Evolutionary conservation across 495 filamentous ascomycete species (phyloP).

Genomic region (Geoglossum glabrum): DNA sequence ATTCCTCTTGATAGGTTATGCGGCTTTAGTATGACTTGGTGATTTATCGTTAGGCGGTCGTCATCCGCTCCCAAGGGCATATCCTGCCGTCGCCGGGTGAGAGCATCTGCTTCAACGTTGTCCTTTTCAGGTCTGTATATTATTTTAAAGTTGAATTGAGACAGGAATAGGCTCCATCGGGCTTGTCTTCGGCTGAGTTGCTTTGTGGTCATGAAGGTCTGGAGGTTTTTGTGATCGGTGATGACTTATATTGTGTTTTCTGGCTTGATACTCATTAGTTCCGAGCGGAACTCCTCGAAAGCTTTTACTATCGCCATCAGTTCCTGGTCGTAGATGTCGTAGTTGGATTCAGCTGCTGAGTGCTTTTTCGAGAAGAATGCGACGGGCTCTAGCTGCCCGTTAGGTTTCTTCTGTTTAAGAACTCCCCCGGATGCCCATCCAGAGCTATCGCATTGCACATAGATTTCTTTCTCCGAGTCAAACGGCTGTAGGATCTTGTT

Average conservation of each 20-base stretch:
- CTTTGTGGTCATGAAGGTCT: conserved; percentile 5
- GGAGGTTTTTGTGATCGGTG: conserved; percentile 10
- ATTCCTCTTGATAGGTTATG: background rate
- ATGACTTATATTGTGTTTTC: background rate
- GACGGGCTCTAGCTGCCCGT: conserved; percentile 3
- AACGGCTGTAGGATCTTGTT: conserved; percentile 7
- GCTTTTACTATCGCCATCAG: conserved; percentile 8
- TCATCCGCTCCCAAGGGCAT: background rate
- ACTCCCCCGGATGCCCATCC: too few relatives aligned
- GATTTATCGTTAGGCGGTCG: background rate
- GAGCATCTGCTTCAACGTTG: background rate
- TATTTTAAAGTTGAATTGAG: background rate
- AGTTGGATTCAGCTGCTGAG: conserved; percentile 9
- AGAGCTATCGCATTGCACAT: too few relatives aligned
- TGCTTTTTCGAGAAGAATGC: conserved; percentile 8
- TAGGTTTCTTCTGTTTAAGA: too few relatives aligned
- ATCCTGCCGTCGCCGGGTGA: background rate
- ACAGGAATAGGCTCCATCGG: background rate
- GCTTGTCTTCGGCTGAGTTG: background rate
- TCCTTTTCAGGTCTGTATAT: background rate
- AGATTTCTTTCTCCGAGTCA: conserved; percentile 3
- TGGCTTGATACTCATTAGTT: conserved; percentile 4
- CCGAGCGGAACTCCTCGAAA: conserved; percentile 7
- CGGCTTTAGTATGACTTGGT: background rate
- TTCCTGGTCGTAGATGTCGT: conserved; percentile 14